Evolutionary conservation across 306 rosid genomes (phyloP).

Genomic region (Prunus mira): DNA sequence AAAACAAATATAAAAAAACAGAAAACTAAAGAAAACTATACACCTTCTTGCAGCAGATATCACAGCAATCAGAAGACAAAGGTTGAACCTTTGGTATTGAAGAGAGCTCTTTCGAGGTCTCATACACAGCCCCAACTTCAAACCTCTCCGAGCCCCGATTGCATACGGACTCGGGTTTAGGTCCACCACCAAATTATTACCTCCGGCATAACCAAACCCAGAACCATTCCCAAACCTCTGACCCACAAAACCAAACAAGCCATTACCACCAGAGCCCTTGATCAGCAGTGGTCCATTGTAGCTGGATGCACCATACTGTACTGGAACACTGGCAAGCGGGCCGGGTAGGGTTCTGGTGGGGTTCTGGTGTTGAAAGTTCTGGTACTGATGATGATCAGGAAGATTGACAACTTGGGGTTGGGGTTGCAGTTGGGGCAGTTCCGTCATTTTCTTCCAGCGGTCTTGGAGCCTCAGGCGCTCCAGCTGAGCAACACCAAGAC

Average conservation of each 20-base stretch:
- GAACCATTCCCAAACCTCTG: conserved; percentile 11
- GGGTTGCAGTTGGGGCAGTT: conserved; percentile 21
- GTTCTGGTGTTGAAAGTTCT: conserved; percentile 19
- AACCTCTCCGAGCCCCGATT: conserved; percentile 24
- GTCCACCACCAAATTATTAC: conserved; percentile 14
- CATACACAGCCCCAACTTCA: conserved; percentile 31
- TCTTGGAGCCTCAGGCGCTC: conserved; percentile 60
- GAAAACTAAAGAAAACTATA: neutral
- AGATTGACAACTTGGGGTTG: neutral
- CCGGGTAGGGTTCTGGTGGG: conserved; percentile 1
- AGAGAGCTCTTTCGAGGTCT: conserved; percentile 83
- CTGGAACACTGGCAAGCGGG: conserved; percentile 29
- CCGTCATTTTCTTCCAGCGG: conserved; percentile 31
- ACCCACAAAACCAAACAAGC: conserved; percentile 13
- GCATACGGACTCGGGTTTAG: conserved; percentile 26
- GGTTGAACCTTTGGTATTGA: conserved; percentile 61
- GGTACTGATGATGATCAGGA: conserved; percentile 3
- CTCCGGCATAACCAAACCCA: conserved; percentile 23
- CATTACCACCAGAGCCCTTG: conserved; percentile 2
- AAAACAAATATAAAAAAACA: neutral
- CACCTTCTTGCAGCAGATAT: conserved; percentile 68
- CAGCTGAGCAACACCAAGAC: conserved; percentile 60
- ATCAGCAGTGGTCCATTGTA: conserved; percentile 21
- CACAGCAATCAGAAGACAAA: conserved; percentile 29
- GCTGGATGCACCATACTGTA: conserved; percentile 36